Evolutionary conservation across 208 protist species (phyloP).

Genomic region (Porcisia hertigi): DNA sequence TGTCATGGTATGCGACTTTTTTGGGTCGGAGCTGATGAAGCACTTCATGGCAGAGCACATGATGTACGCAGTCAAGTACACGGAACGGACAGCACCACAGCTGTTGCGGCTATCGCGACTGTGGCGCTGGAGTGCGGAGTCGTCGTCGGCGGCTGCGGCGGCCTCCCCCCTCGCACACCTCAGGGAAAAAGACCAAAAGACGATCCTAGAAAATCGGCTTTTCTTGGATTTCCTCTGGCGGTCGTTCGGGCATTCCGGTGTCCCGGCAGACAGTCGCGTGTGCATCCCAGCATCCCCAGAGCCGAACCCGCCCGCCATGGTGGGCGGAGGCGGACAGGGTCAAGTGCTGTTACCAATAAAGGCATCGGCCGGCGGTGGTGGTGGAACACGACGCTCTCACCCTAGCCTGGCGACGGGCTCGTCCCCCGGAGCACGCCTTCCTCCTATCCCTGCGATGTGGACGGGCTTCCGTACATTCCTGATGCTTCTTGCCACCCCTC

Average conservation of each 20-base stretch:
- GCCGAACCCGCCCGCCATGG: slow-evolving; percentile 6
- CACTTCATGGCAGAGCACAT: slow-evolving; percentile 80
- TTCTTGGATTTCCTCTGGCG: slow-evolving; percentile 67
- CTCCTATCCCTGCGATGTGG: slow-evolving; percentile 61
- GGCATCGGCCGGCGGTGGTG: not conserved
- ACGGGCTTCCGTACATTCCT: slow-evolving; percentile 74
- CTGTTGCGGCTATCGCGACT: slow-evolving; percentile 56
- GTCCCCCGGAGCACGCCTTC: slow-evolving; percentile 12
- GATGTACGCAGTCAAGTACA: slow-evolving; percentile 78
- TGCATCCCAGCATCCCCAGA: slow-evolving; percentile 31
- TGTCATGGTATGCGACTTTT: slow-evolving; percentile 42
- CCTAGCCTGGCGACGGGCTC: not conserved
- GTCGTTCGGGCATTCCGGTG: slow-evolving; percentile 43
- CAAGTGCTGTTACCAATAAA: not conserved
- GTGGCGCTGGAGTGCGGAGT: slow-evolving; percentile 41
- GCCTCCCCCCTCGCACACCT: slow-evolving; percentile 18
- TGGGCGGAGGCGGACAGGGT: not conserved
- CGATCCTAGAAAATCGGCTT: slow-evolving; percentile 30
- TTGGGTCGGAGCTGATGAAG: slow-evolving; percentile 43
- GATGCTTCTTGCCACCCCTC: slow-evolving; percentile 67
- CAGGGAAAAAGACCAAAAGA: slow-evolving; percentile 21
- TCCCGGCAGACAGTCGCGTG: slow-evolving; percentile 53
- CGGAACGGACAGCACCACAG: slow-evolving; percentile 49
- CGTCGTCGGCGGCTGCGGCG: not conserved
- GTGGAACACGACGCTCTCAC: slow-evolving; percentile 1